A percentile compares a stretch with the other conserved stretches of the same genome.
phyloP scores from a whole-genome alignment of 1,139 yeast genomes.

The Pichia sp. region DNA sequence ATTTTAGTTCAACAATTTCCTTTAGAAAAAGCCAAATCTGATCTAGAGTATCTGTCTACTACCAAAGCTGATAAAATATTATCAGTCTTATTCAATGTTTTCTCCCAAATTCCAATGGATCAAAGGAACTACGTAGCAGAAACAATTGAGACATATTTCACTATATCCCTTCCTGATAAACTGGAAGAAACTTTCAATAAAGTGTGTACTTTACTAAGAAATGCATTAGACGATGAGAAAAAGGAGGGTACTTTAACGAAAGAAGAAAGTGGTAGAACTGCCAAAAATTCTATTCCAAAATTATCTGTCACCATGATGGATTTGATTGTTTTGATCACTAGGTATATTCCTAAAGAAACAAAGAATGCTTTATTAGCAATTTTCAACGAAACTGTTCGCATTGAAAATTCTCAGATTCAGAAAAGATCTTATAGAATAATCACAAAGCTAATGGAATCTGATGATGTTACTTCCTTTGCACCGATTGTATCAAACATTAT shows the following conservation, averaged over 20 bases:
- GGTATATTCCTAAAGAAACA: constrained; percentile 64
- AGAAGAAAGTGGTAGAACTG: constrained; percentile 28
- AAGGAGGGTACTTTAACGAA: constrained; percentile 25
- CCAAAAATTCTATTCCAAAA: constrained; percentile 33
- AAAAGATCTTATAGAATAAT: constrained; percentile 85
- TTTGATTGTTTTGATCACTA: constrained; percentile 76
- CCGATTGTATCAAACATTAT: constrained; percentile 54
- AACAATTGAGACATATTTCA: constrained; percentile 73
- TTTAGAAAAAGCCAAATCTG: constrained; percentile 44
- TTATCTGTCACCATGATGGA: constrained; percentile 86
- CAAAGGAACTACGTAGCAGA: constrained; percentile 79
- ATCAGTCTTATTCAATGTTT: constrained; percentile 85
- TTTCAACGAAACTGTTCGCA: constrained; percentile 59
- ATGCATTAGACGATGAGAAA: constrained; percentile 63
- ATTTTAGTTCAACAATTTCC: constrained; percentile 57
- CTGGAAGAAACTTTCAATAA: constrained; percentile 73
- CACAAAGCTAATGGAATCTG: constrained; percentile 47
- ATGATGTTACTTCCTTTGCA: constrained; percentile 49
- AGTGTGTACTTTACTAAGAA: constrained; percentile 70
- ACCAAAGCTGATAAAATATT: constrained; percentile 63
- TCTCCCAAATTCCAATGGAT: constrained; percentile 77
- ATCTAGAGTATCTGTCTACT: constrained; percentile 54
- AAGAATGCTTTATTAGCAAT: constrained; percentile 72
- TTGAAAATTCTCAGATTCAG: constrained; percentile 64
- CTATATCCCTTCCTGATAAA: constrained; percentile 61